phyloP scores from a whole-genome alignment of 768 basidiomycete species.

The Amanita thiersii region DNA sequence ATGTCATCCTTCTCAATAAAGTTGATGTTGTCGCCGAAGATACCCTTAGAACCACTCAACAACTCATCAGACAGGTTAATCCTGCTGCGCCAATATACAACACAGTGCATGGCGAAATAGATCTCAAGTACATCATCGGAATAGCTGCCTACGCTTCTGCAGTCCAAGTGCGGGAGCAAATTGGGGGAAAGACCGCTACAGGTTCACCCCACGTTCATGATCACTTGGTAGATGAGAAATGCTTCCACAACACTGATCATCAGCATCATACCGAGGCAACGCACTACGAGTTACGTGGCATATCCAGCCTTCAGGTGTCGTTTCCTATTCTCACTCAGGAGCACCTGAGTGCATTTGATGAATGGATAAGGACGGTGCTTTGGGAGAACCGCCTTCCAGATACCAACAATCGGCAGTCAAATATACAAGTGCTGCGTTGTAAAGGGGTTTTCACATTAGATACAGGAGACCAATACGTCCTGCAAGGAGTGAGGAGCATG shows the following conservation, averaged over 20 bases:
- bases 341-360: conserved; percentile 52
- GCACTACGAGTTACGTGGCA: conserved; percentile 73
- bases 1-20: conserved; percentile 92
- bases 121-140: conserved; percentile 68
- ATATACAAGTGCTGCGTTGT: conserved; percentile 69
- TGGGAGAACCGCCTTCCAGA: conserved; percentile 66
- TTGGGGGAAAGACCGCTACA: neutral
- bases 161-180: neutral
- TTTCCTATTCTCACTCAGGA: conserved; percentile 49
- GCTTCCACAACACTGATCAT: conserved; percentile 18
- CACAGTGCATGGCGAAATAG: conserved; percentile 67
- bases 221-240: neutral
- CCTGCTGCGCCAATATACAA: conserved; percentile 68
- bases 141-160: conserved; percentile 60
- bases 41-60: conserved; percentile 41
- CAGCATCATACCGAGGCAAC: conserved; percentile 30
- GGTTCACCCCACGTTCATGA: conserved; percentile 8
- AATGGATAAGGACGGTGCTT: conserved; percentile 72
- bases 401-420: conserved; percentile 9
- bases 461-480: conserved; percentile 53
- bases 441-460: conserved; percentile 71
- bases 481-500: conserved; percentile 89
- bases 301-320: conserved; percentile 68
- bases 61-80: conserved; percentile 67
- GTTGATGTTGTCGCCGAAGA: conserved; percentile 56